phyloP scores from a whole-genome alignment of 148 eudicot species.

The Spergularia marina region DNA sequence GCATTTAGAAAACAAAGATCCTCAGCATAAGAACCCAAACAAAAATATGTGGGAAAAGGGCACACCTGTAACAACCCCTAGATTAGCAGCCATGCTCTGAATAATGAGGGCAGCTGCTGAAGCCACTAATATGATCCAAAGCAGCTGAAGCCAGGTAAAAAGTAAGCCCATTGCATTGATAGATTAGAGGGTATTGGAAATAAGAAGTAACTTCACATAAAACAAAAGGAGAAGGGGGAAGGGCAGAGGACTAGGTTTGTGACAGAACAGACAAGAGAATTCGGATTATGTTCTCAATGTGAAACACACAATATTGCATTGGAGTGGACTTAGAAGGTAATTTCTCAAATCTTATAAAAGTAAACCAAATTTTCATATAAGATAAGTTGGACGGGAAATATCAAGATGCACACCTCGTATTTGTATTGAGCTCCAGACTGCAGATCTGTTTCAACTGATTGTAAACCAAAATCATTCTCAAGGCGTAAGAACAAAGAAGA shows the following conservation, averaged over 20 bases:
- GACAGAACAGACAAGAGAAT: too few relatives aligned
- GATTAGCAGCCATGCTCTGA: constrained; percentile 90
- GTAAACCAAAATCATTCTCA: constrained; percentile 19
- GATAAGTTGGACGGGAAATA: background rate
- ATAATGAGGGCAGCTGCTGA: constrained; percentile 90
- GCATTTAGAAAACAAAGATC: background rate
- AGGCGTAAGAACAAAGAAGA: constrained; percentile 11
- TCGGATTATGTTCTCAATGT: background rate
- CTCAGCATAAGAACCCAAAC: background rate
- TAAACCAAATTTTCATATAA: background rate
- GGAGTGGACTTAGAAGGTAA: background rate
- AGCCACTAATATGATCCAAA: constrained; percentile 96
- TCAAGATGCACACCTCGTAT: constrained; percentile 61
- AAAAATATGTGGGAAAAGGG: constrained; percentile 13
- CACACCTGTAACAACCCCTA: constrained; percentile 95
- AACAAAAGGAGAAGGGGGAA: background rate
- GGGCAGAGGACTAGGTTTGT: background rate
- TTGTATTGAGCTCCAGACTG: constrained; percentile 90
- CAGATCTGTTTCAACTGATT: constrained; percentile 91
- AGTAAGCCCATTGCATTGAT: background rate
- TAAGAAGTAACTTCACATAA: background rate
- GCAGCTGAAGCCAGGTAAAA: constrained; percentile 49
- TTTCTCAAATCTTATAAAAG: background rate
- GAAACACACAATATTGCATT: background rate
- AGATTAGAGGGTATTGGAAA: background rate